Base-by-base conservation (phyloP, 139 green algal genomes). In the Auxenochlorella pyrenoidosa region DNA sequence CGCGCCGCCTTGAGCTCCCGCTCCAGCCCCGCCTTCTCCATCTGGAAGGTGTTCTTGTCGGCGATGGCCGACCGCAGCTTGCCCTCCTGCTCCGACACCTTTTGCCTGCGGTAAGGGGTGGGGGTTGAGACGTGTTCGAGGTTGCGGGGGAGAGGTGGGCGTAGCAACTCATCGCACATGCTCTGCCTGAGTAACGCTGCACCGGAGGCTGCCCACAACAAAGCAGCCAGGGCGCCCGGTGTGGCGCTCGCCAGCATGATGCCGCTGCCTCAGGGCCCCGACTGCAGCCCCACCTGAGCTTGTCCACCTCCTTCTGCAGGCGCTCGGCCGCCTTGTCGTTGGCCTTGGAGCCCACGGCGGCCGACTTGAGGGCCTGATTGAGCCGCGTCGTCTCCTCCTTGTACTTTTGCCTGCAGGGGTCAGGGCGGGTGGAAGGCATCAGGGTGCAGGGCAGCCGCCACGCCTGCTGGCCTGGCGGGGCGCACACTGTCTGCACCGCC, bases 1-100 rank as follows among this genome's bases (percentile, higher is more conserved):
- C 89, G 87, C 34, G 92, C 75, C 68, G 84, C 83, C 89, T 97
- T 98, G 34, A 98, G 87, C 92, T 98, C 93, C 6, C 94, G 90
- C 88, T 98, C 95, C 86, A 97, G 73, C 82, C 91, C 92, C 16
- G 89, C 92, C 89, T 97, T 98, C 86, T 98, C 95, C 65, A 87
- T 36, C 66, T 89, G 70, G 51, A 75, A 75, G 40, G 36, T 85
- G 47, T 82, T 89, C 91, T 95, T 96, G 86, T 97, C 95, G 73
- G 95, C 73, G 19, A 88, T 47, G 19, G 84, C 84, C 0, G 84
- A 40, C 3, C 93, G 92, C 59, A 97, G 90, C 87, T 97, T 97
- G 60, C 85, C 91, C 91, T 98, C 95, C 30, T 86, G 54, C 15
- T 96, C 94, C 0, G 65, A 44, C 75, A 92, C 72, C 84, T 92